phyloP scores from a whole-genome alignment of 1,284 basidiomycete species.

The Lentinus polychrous region DNA sequence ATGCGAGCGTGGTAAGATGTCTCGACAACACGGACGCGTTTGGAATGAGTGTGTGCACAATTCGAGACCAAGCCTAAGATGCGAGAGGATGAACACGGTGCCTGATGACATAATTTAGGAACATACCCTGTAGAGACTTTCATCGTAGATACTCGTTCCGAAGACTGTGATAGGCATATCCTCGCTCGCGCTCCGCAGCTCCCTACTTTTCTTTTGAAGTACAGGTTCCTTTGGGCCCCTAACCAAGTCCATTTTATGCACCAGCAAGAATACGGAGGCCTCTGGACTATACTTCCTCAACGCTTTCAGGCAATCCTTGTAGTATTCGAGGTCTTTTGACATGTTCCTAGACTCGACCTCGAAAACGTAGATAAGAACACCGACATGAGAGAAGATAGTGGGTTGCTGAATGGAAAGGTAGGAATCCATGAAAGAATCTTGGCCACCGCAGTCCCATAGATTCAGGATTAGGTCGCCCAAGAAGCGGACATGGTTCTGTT shows the following conservation, averaged over 20 bases:
- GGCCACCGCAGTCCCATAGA: conserved; percentile 98
- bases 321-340: conserved; percentile 80
- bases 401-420: conserved; percentile 87
- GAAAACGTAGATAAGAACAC: conserved; percentile 97
- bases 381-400: conserved; percentile 93
- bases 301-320: conserved; percentile 78
- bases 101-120: not conserved
- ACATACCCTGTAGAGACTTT: conserved; percentile 88
- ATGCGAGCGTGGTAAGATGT: conserved; percentile 82
- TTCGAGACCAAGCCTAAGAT: conserved; percentile 89
- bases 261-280: conserved; percentile 82
- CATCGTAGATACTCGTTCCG: conserved; percentile 98
- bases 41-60: conserved; percentile 95
- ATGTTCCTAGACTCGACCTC: conserved; percentile 79
- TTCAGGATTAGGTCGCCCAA: conserved; percentile 91
- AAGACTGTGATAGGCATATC: conserved; percentile 62
- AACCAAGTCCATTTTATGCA: conserved; percentile 96
- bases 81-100: not conserved
- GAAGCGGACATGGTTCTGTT: conserved; percentile 96
- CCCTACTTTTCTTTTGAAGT: conserved; percentile 64
- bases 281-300: conserved; percentile 72
- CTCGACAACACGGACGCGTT: conserved; percentile 85
- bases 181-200: conserved; percentile 61
- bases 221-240: conserved; percentile 50
- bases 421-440: conserved; percentile 96